A percentile compares a stretch with the other conserved stretches of the same genome.
Conservation (phyloP, 179 eudicot genomes). For the Corrigiola litoralis region DNA sequence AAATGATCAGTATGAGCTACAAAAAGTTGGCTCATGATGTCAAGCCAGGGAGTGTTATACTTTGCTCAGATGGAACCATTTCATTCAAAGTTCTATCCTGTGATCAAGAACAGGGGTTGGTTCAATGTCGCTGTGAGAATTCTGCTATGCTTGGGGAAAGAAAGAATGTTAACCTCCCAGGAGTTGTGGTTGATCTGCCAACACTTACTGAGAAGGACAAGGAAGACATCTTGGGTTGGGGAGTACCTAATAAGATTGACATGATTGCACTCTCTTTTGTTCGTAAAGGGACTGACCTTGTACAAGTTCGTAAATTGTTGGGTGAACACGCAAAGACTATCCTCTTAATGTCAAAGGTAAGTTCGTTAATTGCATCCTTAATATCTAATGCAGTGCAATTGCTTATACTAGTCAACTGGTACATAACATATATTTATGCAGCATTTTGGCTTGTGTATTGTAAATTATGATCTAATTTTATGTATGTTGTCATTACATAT, state of each 20-base stretch:
- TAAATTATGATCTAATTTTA: neutral
- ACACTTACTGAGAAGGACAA: conserved; percentile 38
- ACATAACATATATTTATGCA: no score
- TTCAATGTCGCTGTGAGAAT: conserved; percentile 39
- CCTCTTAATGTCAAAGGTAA: conserved; percentile 36
- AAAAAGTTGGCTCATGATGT: conserved; percentile 32
- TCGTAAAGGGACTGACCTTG: conserved; percentile 45
- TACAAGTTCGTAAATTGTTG: conserved; percentile 29
- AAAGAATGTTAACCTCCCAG: conserved; percentile 43
- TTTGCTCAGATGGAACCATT: conserved; percentile 44
- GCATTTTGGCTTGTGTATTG: no score
- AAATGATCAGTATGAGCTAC: conserved; percentile 37
- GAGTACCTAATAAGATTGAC: conserved; percentile 42
- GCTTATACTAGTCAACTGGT: no score
- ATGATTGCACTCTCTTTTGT: conserved; percentile 43
- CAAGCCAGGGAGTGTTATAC: conserved; percentile 33
- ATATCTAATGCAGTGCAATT: neutral
- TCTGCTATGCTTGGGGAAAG: conserved; percentile 35
- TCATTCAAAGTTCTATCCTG: conserved; percentile 39
- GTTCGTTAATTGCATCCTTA: neutral
- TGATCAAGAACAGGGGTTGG: conserved; percentile 28
- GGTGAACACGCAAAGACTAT: conserved; percentile 33
- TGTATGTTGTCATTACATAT: neutral
- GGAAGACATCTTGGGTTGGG: conserved; percentile 42
- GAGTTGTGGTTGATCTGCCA: conserved; percentile 42